These are phyloP conservation scores for Sphaerulina vaccinii DNA, from an alignment of 2,329 filamentous ascomycete genomes.

Conservation along the genomic window DNA sequence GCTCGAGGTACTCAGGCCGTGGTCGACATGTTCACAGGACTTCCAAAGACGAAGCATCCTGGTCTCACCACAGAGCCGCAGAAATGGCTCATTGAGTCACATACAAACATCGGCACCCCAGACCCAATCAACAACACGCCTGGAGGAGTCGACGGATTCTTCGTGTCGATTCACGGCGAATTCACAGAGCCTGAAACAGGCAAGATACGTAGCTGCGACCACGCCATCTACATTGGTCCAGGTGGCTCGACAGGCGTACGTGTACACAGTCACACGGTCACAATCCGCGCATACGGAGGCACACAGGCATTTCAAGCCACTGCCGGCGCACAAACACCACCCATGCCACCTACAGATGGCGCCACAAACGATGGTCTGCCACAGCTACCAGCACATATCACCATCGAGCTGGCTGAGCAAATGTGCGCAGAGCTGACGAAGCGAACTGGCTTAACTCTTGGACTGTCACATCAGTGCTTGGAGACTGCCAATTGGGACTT, in stretches of 20 bases:
- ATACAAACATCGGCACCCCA: conserved; percentile 67
- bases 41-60: conserved; percentile 74
- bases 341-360: conserved; percentile 20
- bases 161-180: conserved; percentile 77
- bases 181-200: conserved; percentile 68
- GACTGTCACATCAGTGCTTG: conserved; percentile 79
- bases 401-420: conserved; percentile 47
- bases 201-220: conserved; percentile 72
- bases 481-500: conserved; percentile 78
- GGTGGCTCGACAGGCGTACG: conserved; percentile 66
- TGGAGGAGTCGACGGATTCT: conserved; percentile 71
- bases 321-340: conserved; percentile 34
- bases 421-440: conserved; percentile 69
- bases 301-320: conserved; percentile 50
- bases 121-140: conserved; percentile 65
- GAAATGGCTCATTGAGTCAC: conserved; percentile 82
- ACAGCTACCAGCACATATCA: conserved; percentile 32
- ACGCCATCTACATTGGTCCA: conserved; percentile 69
- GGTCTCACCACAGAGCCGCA: conserved; percentile 63
- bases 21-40: conserved; percentile 63
- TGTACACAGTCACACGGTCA: conserved; percentile 77
- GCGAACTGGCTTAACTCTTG: conserved; percentile 74
- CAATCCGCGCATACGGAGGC: conserved; percentile 66
- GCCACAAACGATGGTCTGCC: conserved; percentile 19
- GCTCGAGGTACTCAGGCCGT: conserved; percentile 66